A percentile compares a stretch with the other conserved stretches of the same genome.
These are phyloP conservation scores for Phytopythium delawarense DNA, from an alignment of 352 stramenopile species.

Conservation along the genomic window DNA sequence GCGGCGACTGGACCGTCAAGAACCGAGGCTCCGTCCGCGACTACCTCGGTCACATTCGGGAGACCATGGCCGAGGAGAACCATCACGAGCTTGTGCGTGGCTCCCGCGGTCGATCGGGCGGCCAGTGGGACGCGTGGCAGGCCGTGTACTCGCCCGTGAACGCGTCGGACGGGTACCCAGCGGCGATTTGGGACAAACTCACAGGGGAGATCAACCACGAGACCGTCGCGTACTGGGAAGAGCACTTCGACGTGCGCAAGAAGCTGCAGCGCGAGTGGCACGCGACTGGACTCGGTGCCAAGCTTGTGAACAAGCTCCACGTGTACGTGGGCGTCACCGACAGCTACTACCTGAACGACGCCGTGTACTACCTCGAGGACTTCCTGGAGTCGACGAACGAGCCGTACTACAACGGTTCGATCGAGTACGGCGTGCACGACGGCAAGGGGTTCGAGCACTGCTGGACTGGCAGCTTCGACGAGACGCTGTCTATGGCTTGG, in stretches of 20 bases:
- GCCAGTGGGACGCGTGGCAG: conserved; percentile 76
- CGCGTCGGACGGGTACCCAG: conserved; percentile 47
- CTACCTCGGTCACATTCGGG: conserved; percentile 58
- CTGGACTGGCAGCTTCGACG: conserved; percentile 69
- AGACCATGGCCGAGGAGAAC: conserved; percentile 77
- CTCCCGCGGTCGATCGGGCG: conserved; percentile 57
- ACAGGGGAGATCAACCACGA: conserved; percentile 58
- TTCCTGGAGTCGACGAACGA: conserved; percentile 53
- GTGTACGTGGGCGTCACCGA: conserved; percentile 71
- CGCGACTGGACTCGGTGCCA: conserved; percentile 33
- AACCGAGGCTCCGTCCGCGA: conserved; percentile 52
- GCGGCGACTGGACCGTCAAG: conserved; percentile 71
- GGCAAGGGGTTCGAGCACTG: conserved; percentile 73
- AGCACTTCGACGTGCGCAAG: conserved; percentile 57
- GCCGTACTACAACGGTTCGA: conserved; percentile 70
- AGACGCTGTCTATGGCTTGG: conserved; percentile 65
- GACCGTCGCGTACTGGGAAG: conserved; percentile 60
- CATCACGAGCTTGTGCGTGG: conserved; percentile 64
- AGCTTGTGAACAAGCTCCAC: conserved; percentile 75
- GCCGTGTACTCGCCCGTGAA: conserved; percentile 69
- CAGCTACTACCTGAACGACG: conserved; percentile 78
- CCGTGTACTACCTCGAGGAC: conserved; percentile 62
- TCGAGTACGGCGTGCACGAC: conserved; percentile 63
- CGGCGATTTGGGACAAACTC: conserved; percentile 63
- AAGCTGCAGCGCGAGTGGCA: conserved; percentile 73